Evolutionary conservation across 768 basidiomycete genomes (phyloP).

Genomic region (Tricholoma flavovirens): DNA sequence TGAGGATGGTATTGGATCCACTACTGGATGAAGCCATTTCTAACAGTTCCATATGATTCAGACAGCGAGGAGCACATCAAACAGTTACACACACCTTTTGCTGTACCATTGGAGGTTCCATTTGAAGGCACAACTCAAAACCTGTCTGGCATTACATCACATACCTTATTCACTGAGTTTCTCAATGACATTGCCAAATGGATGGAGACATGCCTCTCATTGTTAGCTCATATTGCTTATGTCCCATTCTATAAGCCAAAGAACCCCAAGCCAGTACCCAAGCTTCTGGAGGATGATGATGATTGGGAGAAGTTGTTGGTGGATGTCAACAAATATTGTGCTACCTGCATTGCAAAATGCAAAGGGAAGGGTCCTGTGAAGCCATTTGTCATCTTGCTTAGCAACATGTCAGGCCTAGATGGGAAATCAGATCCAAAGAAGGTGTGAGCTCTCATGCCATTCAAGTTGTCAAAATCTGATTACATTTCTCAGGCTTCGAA

Average conservation of each 20-base stretch:
- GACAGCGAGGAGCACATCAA: neutral
- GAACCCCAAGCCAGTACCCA: slow-evolving; percentile 13
- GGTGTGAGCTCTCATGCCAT: neutral
- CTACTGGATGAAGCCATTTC: neutral
- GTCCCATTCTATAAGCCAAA: slow-evolving; percentile 12
- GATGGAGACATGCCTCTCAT: too few species aligned
- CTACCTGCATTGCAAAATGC: neutral
- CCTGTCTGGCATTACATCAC: too few species aligned
- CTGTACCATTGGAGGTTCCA: neutral
- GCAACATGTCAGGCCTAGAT: slow-evolving; percentile 1
- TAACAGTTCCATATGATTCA: neutral
- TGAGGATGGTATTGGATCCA: neutral
- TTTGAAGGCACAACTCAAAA: too few species aligned
- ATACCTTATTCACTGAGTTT: too few species aligned
- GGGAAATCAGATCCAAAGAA: neutral
- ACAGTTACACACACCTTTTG: neutral
- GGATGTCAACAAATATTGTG: slow-evolving; percentile 1
- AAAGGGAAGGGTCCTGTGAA: slow-evolving; percentile 3
- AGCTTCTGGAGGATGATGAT: slow-evolving; percentile 10
- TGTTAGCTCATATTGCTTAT: slow-evolving; percentile 3
- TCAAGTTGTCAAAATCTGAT: neutral
- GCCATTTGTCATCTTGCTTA: slow-evolving; percentile 2
- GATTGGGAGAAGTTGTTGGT: slow-evolving; percentile 6
- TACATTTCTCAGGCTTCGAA: neutral
- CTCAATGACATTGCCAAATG: too few species aligned